Base-by-base conservation (phyloP, 2,329 filamentous ascomycete genomes). In the Diplocarpon mali region DNA sequence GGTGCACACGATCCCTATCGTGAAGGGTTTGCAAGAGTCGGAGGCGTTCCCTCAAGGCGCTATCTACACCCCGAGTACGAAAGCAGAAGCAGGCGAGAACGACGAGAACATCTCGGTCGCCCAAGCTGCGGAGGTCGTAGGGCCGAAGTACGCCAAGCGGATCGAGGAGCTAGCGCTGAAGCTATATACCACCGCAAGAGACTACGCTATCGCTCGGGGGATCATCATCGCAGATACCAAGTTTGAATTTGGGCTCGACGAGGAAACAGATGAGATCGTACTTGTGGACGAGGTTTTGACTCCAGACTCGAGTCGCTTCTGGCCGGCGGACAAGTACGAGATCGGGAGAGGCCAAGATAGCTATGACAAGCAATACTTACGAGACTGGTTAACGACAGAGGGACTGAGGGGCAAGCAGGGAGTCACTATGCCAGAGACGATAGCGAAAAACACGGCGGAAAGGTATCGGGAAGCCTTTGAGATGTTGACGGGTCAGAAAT, bases 301-400 rank as follows among this genome's bases (percentile, higher is more conserved):
- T 7, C 87, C 88, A 2, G 83, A 87, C 62, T 83, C 76, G 44
- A 90, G 83, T 40, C 76, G 89, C 13, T 95, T 95, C 72, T 96
- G 90, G 89, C 80, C 80, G 1, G 76, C 73, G 51, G 78, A 78
- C 35, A 71, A 71, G 37, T 93, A 90, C 61, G 73, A 79, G 60
- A 65, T 84, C 14, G 88, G 89, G 2, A 72, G 71, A 50, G 73
- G 83, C 45, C 87, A 93, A 68, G 74, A 82, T 44, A 92, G 85
- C 65, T 92, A 90, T 55, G 89, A 95, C 62, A 95, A 95, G 72
- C 83, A 89, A 67, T 81, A 74, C 58, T 64, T 95, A 54, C 71
- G 89, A 30, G 81, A 95, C 65, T 95, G 87, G 85, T 64, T 95
- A 57, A 82, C 79, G 2, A 66, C 62, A 38, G 70, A 83, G 46